These are phyloP conservation scores for Adenanthera pavonina DNA, from an alignment of 306 rosid genomes.

Conservation along the genomic window DNA sequence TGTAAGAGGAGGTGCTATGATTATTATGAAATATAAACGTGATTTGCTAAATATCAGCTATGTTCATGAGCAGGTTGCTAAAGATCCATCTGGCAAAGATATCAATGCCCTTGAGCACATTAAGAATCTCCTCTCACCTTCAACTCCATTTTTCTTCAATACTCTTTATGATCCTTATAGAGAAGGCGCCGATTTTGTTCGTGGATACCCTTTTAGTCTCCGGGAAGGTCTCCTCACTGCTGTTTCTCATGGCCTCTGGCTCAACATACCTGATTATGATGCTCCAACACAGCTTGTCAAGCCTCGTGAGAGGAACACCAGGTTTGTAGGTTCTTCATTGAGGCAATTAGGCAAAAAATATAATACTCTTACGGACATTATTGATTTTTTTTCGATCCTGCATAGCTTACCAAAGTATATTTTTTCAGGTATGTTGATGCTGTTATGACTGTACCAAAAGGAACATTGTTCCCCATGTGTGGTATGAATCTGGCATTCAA, in stretches of 20 bases:
- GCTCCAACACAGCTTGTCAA: conserved; percentile 94
- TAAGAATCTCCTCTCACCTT: conserved; percentile 69
- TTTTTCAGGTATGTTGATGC: conserved; percentile 80
- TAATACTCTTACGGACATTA: not conserved
- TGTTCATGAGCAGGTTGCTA: conserved; percentile 68
- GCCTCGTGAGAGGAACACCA: conserved; percentile 82
- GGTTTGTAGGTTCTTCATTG: conserved; percentile 43
- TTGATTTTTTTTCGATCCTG: not conserved
- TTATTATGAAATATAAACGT: not conserved
- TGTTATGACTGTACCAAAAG: conserved; percentile 81
- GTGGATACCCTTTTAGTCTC: conserved; percentile 91
- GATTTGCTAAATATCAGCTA: conserved; percentile 27
- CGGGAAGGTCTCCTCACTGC: conserved; percentile 79
- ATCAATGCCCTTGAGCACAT: conserved; percentile 94
- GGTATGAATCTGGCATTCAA: conserved; percentile 88
- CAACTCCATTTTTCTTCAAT: conserved; percentile 85
- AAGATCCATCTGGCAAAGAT: conserved; percentile 75
- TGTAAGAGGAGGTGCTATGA: not conserved
- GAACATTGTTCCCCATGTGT: conserved; percentile 89
- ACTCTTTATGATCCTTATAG: conserved; percentile 89
- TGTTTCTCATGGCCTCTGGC: conserved; percentile 91
- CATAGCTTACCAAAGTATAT: conserved; percentile 10
- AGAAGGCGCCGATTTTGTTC: conserved; percentile 86
- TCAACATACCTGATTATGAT: conserved; percentile 88
- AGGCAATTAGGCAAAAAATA: not conserved